Evolutionary conservation across 176 grass and related monocot genomes (phyloP).

Genomic region (Rhipidocladum racemiflorum): DNA sequence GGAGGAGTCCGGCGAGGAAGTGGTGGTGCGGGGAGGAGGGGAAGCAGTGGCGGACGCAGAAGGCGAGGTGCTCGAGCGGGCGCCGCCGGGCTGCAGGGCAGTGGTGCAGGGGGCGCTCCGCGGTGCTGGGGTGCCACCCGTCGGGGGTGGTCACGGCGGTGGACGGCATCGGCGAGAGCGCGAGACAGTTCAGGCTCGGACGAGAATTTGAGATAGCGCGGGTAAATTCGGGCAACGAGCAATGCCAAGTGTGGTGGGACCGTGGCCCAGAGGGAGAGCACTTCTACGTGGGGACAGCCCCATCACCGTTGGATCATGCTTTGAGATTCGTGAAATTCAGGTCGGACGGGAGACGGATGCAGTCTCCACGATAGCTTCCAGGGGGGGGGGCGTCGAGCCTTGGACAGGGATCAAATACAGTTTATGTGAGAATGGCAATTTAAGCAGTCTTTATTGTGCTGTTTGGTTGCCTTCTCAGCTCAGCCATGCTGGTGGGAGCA

Average conservation of each 20-base stretch:
- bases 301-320: too few relatives aligned
- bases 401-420: too few relatives aligned
- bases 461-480: too few relatives aligned
- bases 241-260: neutral
- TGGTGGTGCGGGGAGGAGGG: conserved; percentile 40
- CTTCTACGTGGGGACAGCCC: too few relatives aligned
- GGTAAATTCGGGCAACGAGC: neutral
- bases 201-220: neutral
- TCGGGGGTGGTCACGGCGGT: conserved; percentile 26
- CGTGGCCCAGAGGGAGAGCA: neutral
- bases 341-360: too few relatives aligned
- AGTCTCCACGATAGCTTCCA: too few relatives aligned
- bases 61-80: conserved; percentile 43
- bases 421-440: too few relatives aligned
- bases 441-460: too few relatives aligned
- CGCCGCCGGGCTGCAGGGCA: conserved; percentile 6
- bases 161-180: neutral
- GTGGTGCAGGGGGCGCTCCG: conserved; percentile 53
- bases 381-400: too few relatives aligned
- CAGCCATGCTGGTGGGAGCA: too few relatives aligned
- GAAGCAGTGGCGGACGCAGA: conserved; percentile 44
- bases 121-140: conserved; percentile 43
- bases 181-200: neutral
- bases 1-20: conserved; percentile 46
- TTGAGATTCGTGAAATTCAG: too few relatives aligned